Evolutionary conservation across 495 filamentous ascomycete species (phyloP), one percentile per base, ranked within the genome.

Genomic region (Xylaria bambusicola): DNA sequence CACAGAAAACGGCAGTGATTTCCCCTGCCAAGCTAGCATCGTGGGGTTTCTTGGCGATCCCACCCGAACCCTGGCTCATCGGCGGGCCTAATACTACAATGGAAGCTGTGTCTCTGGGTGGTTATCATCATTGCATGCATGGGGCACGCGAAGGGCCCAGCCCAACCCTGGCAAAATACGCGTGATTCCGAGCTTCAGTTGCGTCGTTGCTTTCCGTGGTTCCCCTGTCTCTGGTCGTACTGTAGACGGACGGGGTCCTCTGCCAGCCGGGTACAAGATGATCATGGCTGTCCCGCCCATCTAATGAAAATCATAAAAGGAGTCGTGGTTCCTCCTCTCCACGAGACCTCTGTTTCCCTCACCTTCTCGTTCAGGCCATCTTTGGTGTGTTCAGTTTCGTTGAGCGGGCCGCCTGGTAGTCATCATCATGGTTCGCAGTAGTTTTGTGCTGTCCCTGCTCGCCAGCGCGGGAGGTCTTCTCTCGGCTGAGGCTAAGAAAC

Each of bases 381-480:
- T 55, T 55, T 62, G 49, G 29, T 59, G 24, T 58, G 24, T 24
- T 33, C 44, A 51, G 46, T 50, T 21, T 20, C 38, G n/a, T 33
- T 36, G 23, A 41, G 48, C 31, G 29, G 41, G 21, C 40, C 18
- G 20, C 23, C 42, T 31, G 42, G 18, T 40, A 35, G 6, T 42
- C 57, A 53, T 42, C 57, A 53, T 6, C 6, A 72, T 72, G 70
- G 65, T 68, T 62, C 60, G 67, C 56, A 38, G 65, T 21, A 62
- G 50, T 48, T 45, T 64, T 40, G 42, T 71, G 63, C 62, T 70
- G 63, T 63, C 75, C 52, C 65, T 78, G 53, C 68, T 73, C 46
- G 69, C 66, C 46, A 62, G 70, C 51, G 70, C 64, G 50, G 62
- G 64, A 31, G 67, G 68, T 60, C 50, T 70, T 41, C 61, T 51